These are phyloP conservation scores for Globisporangium camurandrum DNA, from an alignment of 352 stramenopile species.

Conservation along the genomic window DNA sequence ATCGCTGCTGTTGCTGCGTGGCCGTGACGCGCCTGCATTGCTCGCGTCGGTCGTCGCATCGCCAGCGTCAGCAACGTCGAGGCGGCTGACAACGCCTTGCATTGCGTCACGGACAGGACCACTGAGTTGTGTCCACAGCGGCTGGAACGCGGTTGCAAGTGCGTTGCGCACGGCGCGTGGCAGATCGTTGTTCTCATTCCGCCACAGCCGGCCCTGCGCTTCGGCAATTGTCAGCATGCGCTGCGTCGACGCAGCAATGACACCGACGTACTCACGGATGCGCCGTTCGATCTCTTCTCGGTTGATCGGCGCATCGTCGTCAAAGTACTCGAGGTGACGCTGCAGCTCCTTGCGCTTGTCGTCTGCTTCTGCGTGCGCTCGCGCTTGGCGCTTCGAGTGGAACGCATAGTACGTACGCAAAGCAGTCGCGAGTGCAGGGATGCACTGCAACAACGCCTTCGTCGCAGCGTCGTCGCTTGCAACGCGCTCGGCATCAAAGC, in stretches of 20 bases:
- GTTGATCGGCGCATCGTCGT: constrained; percentile 49
- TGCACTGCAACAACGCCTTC: constrained; percentile 24
- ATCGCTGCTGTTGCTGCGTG: too few species aligned
- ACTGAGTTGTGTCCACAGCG: constrained; percentile 34
- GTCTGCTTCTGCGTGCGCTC: constrained; percentile 35
- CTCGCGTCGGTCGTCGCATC: not conserved
- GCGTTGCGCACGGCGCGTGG: constrained; percentile 21
- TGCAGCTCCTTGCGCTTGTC: constrained; percentile 35
- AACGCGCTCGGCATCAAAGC: constrained; percentile 18
- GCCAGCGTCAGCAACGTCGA: not conserved
- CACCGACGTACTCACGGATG: constrained; percentile 52
- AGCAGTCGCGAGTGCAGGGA: constrained; percentile 37
- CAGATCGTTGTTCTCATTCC: constrained; percentile 27
- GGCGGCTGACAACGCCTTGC: constrained; percentile 10
- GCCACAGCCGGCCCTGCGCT: constrained; percentile 45
- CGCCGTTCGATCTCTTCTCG: constrained; percentile 56
- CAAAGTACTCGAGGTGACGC: constrained; percentile 54
- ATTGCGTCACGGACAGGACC: constrained; percentile 29
- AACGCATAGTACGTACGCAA: constrained; percentile 53
- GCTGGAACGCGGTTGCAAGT: constrained; percentile 34
- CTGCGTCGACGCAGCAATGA: constrained; percentile 47
- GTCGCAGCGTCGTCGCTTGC: constrained; percentile 22
- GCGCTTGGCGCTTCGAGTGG: constrained; percentile 40
- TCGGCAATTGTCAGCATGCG: constrained; percentile 46
- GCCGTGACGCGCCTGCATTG: not conserved